phyloP scores from a whole-genome alignment of 257 asterid species.

The Nicotiana knightiana region DNA sequence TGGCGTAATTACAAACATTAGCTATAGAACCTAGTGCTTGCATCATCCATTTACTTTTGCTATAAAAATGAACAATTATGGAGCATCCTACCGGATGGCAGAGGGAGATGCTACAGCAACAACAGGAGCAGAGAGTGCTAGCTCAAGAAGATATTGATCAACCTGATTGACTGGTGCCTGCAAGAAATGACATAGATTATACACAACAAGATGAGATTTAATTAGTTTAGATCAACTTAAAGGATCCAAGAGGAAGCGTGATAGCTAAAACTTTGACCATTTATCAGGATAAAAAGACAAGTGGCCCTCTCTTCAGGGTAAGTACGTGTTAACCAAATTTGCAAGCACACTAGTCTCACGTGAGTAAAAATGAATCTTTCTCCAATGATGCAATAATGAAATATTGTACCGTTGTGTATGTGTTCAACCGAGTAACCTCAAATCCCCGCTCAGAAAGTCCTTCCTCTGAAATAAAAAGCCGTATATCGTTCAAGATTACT shows the following conservation, averaged over 20 bases:
- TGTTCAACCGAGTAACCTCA: conserved; percentile 78
- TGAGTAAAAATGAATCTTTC: neutral
- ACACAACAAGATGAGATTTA: neutral
- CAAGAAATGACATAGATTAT: conserved; percentile 6
- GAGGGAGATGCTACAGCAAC: conserved; percentile 85
- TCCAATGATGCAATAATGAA: neutral
- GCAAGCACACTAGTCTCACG: neutral
- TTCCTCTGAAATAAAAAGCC: conserved; percentile 51
- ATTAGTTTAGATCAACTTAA: neutral
- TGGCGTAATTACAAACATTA: neutral
- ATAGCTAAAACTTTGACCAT: neutral
- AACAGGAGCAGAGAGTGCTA: conserved; percentile 69
- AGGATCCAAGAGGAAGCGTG: neutral
- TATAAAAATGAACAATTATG: neutral
- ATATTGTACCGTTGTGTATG: conserved; percentile 80
- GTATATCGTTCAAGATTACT: neutral
- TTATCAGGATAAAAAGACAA: neutral
- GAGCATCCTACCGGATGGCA: conserved; percentile 46
- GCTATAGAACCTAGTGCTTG: neutral
- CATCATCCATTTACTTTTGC: neutral
- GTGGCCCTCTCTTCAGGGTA: neutral
- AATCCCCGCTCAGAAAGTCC: conserved; percentile 89
- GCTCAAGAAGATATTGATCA: conserved; percentile 41
- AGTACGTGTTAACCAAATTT: neutral
- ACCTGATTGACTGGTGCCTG: conserved; percentile 54